Conservation (phyloP, 1,284 basidiomycete species). For the Ustilago crameri region DNA sequence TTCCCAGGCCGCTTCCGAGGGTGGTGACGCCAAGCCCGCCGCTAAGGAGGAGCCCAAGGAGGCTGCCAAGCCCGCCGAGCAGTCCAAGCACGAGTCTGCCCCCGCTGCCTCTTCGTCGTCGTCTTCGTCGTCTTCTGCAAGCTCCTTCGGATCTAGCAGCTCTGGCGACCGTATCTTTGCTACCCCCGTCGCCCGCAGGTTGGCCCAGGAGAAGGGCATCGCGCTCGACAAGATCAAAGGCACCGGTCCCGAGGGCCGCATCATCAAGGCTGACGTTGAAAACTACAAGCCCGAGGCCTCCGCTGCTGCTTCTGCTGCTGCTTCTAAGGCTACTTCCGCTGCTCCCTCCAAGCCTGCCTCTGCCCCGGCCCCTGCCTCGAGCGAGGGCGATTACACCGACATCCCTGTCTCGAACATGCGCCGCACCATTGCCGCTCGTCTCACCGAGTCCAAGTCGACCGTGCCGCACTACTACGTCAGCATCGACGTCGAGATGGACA, state of each 20-base stretch:
- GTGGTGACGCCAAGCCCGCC: conserved; percentile 64
- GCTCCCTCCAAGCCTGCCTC: conserved; percentile 37
- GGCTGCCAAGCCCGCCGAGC: conserved; percentile 47
- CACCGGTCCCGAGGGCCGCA: conserved; percentile 90
- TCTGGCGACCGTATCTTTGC: conserved; percentile 78
- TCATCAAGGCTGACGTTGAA: conserved; percentile 93
- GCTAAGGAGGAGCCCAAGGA: conserved; percentile 52
- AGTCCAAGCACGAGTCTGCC: conserved; percentile 54
- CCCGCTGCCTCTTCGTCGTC: conserved; percentile 29
- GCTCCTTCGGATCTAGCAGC: conserved; percentile 46
- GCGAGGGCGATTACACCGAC: conserved; percentile 81
- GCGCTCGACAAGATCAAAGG: conserved; percentile 92
- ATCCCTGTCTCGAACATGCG: conserved; percentile 95
- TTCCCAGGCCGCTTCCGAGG: conserved; percentile 70
- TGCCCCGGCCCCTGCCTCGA: conserved; percentile 50
- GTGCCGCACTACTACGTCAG: conserved; percentile 98
- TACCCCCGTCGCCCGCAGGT: conserved; percentile 92
- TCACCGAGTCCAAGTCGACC: conserved; percentile 91
- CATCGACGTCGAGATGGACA: conserved; percentile 95
- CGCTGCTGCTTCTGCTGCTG: conserved; percentile 41
- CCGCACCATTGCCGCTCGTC: conserved; percentile 86
- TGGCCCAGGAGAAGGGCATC: conserved; percentile 93
- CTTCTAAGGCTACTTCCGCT: conserved; percentile 34
- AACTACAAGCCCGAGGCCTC: conserved; percentile 73
- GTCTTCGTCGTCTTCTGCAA: conserved; percentile 17